A percentile compares a stretch with the other conserved stretches of the same genome.
Conservation (phyloP, 2,329 filamentous ascomycete genomes). For the Pseudopithomyces maydicus region DNA sequence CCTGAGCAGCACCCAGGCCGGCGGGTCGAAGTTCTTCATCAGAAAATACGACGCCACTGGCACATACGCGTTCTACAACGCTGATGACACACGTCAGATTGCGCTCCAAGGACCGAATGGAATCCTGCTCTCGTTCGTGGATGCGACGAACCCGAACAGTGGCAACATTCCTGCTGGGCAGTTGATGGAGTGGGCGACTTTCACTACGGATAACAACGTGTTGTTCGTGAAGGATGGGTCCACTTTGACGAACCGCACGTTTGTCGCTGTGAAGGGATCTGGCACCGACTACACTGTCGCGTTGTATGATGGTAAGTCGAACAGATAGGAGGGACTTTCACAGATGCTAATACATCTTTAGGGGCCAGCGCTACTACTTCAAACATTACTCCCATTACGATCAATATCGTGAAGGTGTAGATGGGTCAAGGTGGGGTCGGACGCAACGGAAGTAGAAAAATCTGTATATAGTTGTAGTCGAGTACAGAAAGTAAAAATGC, state of each 20-base stretch:
- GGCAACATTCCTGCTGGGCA: constrained; percentile 28
- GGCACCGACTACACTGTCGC: constrained; percentile 22
- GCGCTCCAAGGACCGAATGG: constrained; percentile 30
- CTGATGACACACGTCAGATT: constrained; percentile 34
- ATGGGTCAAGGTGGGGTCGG: not conserved
- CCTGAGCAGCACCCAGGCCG: constrained; percentile 18
- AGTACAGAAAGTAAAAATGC: not conserved
- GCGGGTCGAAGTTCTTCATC: constrained; percentile 31
- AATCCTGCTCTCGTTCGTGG: constrained; percentile 28
- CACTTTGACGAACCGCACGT: constrained; percentile 28
- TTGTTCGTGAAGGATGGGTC: constrained; percentile 35
- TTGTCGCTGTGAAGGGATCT: constrained; percentile 24
- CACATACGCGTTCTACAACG: constrained; percentile 31
- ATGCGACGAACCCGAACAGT: constrained; percentile 26
- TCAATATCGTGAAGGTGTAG: constrained; percentile 23
- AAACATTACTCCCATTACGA: constrained; percentile 23
- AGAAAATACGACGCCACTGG: constrained; percentile 27
- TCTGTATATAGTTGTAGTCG: not conserved
- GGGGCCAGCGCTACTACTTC: constrained; percentile 23
- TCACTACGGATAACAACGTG: constrained; percentile 31
- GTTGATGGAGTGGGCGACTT: constrained; percentile 37
- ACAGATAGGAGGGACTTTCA: not conserved
- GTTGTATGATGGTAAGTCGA: constrained; percentile 33
- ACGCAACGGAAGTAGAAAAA: not conserved
- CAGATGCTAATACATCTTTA: constrained; percentile 13